Base-by-base conservation (phyloP, 352 stramenopile genomes). In the Poterioochromonas sp. region DNA sequence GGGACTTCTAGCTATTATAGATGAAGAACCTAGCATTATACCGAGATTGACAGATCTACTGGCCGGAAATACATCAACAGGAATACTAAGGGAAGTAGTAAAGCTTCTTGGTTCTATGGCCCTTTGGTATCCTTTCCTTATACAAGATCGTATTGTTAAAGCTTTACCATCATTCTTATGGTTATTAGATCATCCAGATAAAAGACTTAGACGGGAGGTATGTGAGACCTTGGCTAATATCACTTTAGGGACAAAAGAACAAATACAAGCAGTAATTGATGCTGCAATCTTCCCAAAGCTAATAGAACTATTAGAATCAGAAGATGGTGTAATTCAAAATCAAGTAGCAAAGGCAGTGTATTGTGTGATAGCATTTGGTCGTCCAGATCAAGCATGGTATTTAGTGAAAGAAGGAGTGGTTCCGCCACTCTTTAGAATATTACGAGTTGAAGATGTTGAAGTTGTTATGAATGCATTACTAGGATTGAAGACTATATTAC, bases 221-320 rank as follows among this genome's bases (percentile, higher is more conserved):
- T 98, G 94, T 87, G 99, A 95, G 96, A 99, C 95, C 40, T 93
- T 99, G 76, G 98, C 93, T 32, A 99, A 99, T 86, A 99, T 99
- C 84, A 98, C 95, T 37, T 95, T 95, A 2, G 95, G 95, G 58
- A 98, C 96, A 87, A 92, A 96, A 85, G 91, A 98, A 80, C 96
- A 99, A 88, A 99, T 99, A 76, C 93, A 99, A 83, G 90, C 89
- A 41, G 95, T 99, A 60, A 93, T 98, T 78, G 92, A 99, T 68
- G 92, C 90, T 58, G 93, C 96, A 77, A 97, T 99, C 82, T 95
- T 99, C 79, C 93, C 93, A 51, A 92, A 94, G 63, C 85, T 99
- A 63, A 97, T 99, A 83, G 87, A 90, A 79, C 90, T 99, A 37
- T 84, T 99, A 54, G 92, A 90, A n/a, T 95, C 90, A 79, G 94